Evolutionary conservation across 2,329 filamentous ascomycete species (phyloP).

Genomic region (Fusarium bactridioides): DNA sequence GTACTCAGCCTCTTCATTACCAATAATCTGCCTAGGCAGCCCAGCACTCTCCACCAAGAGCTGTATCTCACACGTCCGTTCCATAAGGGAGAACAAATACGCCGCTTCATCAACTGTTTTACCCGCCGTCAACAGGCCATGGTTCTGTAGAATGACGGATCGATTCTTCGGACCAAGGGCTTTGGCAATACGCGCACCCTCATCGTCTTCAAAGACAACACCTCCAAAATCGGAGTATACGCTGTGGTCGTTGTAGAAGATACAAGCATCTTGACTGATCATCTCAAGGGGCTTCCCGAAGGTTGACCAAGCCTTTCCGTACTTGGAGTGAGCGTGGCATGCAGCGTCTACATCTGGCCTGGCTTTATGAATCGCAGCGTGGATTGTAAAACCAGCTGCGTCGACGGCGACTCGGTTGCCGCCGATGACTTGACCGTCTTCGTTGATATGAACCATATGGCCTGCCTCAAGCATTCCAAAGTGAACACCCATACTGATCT

Average conservation of each 20-base stretch:
- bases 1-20: constrained; percentile 51
- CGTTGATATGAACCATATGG: constrained; percentile 69
- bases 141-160: constrained; percentile 68
- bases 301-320: constrained; percentile 67
- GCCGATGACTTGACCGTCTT: constrained; percentile 65
- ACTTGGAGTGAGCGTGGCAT: constrained; percentile 67
- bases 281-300: constrained; percentile 68
- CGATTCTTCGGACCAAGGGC: constrained; percentile 62
- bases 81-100: constrained; percentile 60
- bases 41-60: constrained; percentile 44
- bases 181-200: constrained; percentile 64
- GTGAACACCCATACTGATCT: constrained; percentile 57
- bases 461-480: constrained; percentile 68
- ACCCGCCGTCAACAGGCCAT: constrained; percentile 70
- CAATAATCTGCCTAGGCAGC: constrained; percentile 41
- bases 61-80: constrained; percentile 47
- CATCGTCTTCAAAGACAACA: constrained; percentile 67
- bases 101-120: constrained; percentile 72
- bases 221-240: constrained; percentile 70
- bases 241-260: constrained; percentile 65
- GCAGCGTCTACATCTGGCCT: constrained; percentile 67
- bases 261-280: constrained; percentile 66
- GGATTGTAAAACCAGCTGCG: constrained; percentile 69
- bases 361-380: constrained; percentile 66
- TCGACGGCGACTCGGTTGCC: constrained; percentile 66